These are phyloP conservation scores for Monosporozyma solicola DNA, from an alignment of 805 yeast species.

Conservation along the genomic window DNA sequence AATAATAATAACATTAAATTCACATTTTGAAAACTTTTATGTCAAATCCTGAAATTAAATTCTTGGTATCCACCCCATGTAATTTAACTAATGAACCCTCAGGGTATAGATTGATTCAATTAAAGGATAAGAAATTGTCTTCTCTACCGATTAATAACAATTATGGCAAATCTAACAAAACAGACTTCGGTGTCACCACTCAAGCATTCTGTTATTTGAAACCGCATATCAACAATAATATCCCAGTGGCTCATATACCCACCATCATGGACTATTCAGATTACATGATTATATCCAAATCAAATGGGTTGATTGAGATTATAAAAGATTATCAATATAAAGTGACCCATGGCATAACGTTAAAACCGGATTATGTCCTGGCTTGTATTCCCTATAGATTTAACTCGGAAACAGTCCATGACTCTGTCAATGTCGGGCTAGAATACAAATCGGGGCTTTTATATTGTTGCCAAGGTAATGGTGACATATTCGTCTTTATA, in stretches of 20 bases:
- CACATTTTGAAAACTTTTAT: slow-evolving; percentile 1
- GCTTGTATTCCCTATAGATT: slow-evolving; percentile 16
- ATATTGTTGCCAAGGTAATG: slow-evolving; percentile 20
- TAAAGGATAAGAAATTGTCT: slow-evolving; percentile 8
- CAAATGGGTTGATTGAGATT: slow-evolving; percentile 25
- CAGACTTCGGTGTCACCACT: slow-evolving; percentile 13
- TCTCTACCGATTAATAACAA: slow-evolving; percentile 2
- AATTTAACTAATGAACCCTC: slow-evolving; percentile 13
- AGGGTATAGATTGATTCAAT: slow-evolving; percentile 17
- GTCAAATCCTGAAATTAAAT: slow-evolving; percentile 3
- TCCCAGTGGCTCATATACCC: slow-evolving; percentile 2
- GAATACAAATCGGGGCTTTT: slow-evolving; percentile 20
- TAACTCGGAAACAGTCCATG: slow-evolving; percentile 1
- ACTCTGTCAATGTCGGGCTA: slow-evolving; percentile 14
- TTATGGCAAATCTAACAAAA: slow-evolving; percentile 1
- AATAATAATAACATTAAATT: not conserved
- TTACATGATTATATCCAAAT: slow-evolving; percentile 22
- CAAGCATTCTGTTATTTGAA: slow-evolving; percentile 23
- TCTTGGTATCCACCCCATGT: slow-evolving; percentile 21
- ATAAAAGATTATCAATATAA: slow-evolving; percentile 17
- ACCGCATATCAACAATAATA: slow-evolving; percentile 11
- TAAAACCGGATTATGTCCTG: slow-evolving; percentile 16
- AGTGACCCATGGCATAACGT: slow-evolving; percentile 3
- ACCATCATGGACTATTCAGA: slow-evolving; percentile 16
- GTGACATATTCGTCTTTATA: slow-evolving; percentile 18